Evolutionary conservation across 139 green algal species (phyloP).

Genomic region (Picochlorum sp.): DNA sequence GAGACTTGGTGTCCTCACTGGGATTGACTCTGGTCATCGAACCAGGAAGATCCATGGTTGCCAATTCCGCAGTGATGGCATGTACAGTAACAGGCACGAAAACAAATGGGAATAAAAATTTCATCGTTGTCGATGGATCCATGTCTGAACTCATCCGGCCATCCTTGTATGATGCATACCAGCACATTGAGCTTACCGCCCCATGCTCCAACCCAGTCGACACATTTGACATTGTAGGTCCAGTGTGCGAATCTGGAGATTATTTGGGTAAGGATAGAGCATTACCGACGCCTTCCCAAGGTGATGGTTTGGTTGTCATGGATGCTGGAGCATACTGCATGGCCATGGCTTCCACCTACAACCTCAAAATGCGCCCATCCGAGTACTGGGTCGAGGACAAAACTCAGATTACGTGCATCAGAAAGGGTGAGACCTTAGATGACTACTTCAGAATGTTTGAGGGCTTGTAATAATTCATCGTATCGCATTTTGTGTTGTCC

Average conservation of each 20-base stretch:
- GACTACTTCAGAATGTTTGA: slow-evolving; percentile 84
- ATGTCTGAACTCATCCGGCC: slow-evolving; percentile 94
- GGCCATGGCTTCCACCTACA: slow-evolving; percentile 96
- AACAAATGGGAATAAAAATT: slow-evolving; percentile 96
- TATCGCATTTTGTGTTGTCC: neutral
- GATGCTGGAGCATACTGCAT: slow-evolving; percentile 96
- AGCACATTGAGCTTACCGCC: slow-evolving; percentile 93
- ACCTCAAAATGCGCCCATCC: slow-evolving; percentile 88
- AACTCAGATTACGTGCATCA: slow-evolving; percentile 68
- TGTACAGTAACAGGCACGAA: slow-evolving; percentile 87
- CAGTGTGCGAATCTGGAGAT: slow-evolving; percentile 94
- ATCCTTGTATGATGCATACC: slow-evolving; percentile 82
- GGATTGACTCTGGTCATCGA: slow-evolving; percentile 92
- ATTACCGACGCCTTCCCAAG: slow-evolving; percentile 33
- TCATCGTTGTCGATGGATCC: slow-evolving; percentile 92
- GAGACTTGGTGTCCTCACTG: slow-evolving; percentile 56
- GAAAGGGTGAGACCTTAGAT: slow-evolving; percentile 72
- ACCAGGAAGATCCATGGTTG: slow-evolving; percentile 88
- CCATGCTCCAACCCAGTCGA: slow-evolving; percentile 38
- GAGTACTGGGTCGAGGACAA: slow-evolving; percentile 83
- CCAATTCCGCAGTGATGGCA: slow-evolving; percentile 68
- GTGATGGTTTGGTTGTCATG: slow-evolving; percentile 81
- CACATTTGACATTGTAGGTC: slow-evolving; percentile 87
- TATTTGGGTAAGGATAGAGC: slow-evolving; percentile 87
- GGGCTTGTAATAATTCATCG: slow-evolving; percentile 13